These are phyloP conservation scores for Amphibolis antarctica DNA, from an alignment of 106 monocot species.

Conservation along the genomic window DNA sequence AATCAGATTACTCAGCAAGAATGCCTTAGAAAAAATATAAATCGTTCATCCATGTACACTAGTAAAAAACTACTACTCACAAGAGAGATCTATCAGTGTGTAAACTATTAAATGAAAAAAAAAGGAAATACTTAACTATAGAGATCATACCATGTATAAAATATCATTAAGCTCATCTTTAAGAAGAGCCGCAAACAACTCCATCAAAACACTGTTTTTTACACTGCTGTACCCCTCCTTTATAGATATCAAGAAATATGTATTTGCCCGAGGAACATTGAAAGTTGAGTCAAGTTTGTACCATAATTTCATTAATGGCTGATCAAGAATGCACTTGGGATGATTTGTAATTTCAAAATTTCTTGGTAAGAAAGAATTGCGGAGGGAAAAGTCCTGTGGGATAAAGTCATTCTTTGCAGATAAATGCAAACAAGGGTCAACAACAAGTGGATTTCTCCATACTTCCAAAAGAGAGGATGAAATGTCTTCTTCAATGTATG, in stretches of 20 bases:
- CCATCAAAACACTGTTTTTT: constrained; percentile 60
- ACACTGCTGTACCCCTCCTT: constrained; percentile 65
- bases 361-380: constrained; percentile 28
- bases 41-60: too few relatives aligned
- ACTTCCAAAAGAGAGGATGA: constrained; percentile 38
- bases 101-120: background rate
- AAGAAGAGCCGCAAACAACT: constrained; percentile 73
- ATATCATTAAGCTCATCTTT: constrained; percentile 93
- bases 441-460: constrained; percentile 53
- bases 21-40: too few relatives aligned
- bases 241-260: constrained; percentile 81
- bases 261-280: constrained; percentile 84
- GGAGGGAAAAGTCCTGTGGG: constrained; percentile 60
- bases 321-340: constrained; percentile 69
- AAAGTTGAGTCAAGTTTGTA: constrained; percentile 81
- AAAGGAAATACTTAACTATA: background rate
- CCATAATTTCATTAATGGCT: constrained; percentile 77
- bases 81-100: too few relatives aligned
- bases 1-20: too few relatives aligned
- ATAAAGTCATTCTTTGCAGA: constrained; percentile 87
- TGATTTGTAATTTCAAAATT: constrained; percentile 3
- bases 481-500: constrained; percentile 77
- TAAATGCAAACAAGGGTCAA: constrained; percentile 58
- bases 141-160: constrained; percentile 64
- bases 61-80: too few relatives aligned